phyloP scores from a whole-genome alignment of 129 eudicot genomes.

The Ambrosia trifida region DNA sequence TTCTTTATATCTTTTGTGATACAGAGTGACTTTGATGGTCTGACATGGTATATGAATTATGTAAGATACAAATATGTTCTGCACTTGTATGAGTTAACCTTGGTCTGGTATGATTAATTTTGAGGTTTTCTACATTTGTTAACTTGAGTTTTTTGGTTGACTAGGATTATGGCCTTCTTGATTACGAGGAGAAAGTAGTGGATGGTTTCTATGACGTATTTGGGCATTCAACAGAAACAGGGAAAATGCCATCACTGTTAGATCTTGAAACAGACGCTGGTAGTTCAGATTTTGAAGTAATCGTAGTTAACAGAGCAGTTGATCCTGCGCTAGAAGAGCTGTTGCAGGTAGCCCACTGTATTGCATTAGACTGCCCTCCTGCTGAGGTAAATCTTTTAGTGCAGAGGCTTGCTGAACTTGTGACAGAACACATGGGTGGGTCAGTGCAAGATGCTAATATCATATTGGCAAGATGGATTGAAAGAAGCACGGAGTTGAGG shows the following conservation, averaged over 20 bases:
- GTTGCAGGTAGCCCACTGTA: constrained; percentile 87
- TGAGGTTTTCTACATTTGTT: background rate
- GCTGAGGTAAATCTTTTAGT: constrained; percentile 61
- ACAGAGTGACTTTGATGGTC: background rate
- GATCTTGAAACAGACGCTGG: constrained; percentile 77
- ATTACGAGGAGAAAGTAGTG: constrained; percentile 86
- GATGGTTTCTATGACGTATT: constrained; percentile 92
- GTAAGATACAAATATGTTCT: constrained; percentile 13
- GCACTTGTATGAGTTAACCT: constrained; percentile 5
- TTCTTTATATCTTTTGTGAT: constrained; percentile 16
- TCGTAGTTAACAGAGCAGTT: constrained; percentile 70
- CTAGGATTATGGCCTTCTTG: constrained; percentile 89
- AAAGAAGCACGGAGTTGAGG: constrained; percentile 80
- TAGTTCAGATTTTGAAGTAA: constrained; percentile 71
- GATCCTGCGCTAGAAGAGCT: constrained; percentile 89
- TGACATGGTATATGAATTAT: background rate
- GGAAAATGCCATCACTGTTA: constrained; percentile 80
- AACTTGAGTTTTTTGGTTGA: constrained; percentile 6
- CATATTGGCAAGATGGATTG: constrained; percentile 77
- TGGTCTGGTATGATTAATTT: constrained; percentile 13
- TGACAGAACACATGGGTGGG: constrained; percentile 93
- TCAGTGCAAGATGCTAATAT: constrained; percentile 86
- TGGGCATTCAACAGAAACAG: constrained; percentile 61
- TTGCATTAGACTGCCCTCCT: constrained; percentile 70
- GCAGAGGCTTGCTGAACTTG: constrained; percentile 96